Base-by-base conservation (phyloP, 192 early-diverging fungal species). In the Gonapodya prolifera region DNA sequence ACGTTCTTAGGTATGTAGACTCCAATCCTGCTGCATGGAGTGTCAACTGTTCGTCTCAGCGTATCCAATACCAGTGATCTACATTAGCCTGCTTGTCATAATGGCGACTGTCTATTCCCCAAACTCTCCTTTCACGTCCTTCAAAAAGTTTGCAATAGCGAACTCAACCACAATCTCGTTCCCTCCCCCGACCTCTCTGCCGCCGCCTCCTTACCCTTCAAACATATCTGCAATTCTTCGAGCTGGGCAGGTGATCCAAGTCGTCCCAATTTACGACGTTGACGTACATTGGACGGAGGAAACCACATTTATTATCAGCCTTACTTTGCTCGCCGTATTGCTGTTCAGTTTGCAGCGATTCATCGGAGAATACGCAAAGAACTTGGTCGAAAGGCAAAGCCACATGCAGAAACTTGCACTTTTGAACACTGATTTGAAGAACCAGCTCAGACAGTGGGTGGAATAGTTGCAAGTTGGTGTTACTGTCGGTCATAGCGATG, bases 361-460 rank as follows among this genome's bases (percentile, higher is more conserved):
- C 76, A 82, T 84, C 34, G 74, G 83, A 33, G 80, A 75, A 0
- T 84, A 84, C 75, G 83, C 83, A 2, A 69, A 33, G 31, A 84
- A 84, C 32, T 74, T 83, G 69, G 30, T 83, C 2, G 78, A 78
- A 77, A 77, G 83, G 35, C 74, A 74, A 35, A 61, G 70, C 28
- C 85, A 83, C 34, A 74, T 80, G 34, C 31, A 69, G 0, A 13
- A 69, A 34, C 61, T 84, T 13, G 34, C 82, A n/a, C 70, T 79
- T 31, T 77, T 79, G 76, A 85, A 84, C 61, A 75, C 83, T 30
- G 73, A 80, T 69, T 75, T 85, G 16, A 85, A 82, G 34, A 76
- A 31, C 8, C 83, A 83, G 35, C 75, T 84, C n/a, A 70, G 70
- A 33, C 77, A 73, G 77, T 78, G 30, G 61, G 73, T 28, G 18